Base-by-base conservation (phyloP, 2,329 filamentous ascomycete genomes). In the Exophiala dermatitidis region DNA sequence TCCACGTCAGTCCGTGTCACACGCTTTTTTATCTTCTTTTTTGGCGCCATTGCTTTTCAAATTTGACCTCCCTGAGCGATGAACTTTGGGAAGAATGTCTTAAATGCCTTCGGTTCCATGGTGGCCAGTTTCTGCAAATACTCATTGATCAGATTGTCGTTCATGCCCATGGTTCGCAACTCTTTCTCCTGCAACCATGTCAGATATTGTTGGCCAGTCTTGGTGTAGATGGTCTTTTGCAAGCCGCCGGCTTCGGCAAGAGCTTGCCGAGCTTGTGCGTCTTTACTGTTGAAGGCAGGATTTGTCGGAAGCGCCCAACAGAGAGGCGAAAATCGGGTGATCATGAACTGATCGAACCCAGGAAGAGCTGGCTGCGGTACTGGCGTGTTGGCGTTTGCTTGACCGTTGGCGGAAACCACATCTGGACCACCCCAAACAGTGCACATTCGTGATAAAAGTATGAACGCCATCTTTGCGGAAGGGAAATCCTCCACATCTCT, bases 261-360 rank as follows among this genome's bases (percentile, higher is more conserved):
- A 1, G 96, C 87, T 69, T 90, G 86, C 67, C 86, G 87, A 33
- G 87, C 87, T 72, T 95, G 90, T 1, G 90, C 90, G 67, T 98
- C 93, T 59, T 84, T 83, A 1, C 88, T 82, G 60, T 86, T 86
- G 77, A 97, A 96, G 19, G 79, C 79, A 4, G 85, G 77, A 42
- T 90, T 86, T 37, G 82, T 82, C 34, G 95, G 82, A 4, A 97
- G 83, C 38, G 88, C 86, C 93, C 93, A 98, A 68, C 87, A 90
- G 5, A 94, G 78, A 0, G 87, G 81, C 54, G 95, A 91, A 73
- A 98, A 95, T 26, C 86, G 82, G 41, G 87, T 82, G 54, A 97
- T 86, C 71, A 95, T 86, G 71, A 95, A 97, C 52, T 81, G 80
- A 63, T 95, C 90, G 67, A 98, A 98, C 4, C 93, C 91, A 1